These are phyloP conservation scores for Ampelocalamus luodianensis DNA, from an alignment of 176 grass and related monocot genomes.

Conservation along the genomic window DNA sequence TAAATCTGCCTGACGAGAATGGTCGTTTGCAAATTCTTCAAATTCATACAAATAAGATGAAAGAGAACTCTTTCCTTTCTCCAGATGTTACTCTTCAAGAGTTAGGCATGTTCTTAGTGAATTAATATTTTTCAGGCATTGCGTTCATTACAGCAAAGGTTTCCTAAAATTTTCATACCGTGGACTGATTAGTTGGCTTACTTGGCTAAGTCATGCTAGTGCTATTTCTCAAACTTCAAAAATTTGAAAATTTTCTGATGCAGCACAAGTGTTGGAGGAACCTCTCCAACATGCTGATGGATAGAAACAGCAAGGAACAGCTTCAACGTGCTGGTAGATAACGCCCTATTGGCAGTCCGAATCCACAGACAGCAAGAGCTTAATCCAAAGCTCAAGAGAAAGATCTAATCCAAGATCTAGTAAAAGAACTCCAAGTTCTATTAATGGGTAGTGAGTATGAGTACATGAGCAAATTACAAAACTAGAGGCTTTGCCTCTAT, in stretches of 20 bases:
- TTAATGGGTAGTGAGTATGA: no score
- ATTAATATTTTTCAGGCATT: slow-evolving; percentile 25
- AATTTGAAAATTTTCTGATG: background rate
- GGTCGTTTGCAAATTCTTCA: slow-evolving; percentile 97
- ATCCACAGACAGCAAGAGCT: no score
- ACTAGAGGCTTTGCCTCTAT: no score
- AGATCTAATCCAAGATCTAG: no score
- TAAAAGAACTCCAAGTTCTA: no score
- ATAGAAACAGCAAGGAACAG: no score
- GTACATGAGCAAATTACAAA: no score
- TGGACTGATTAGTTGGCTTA: slow-evolving; percentile 3
- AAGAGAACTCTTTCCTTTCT: slow-evolving; percentile 96
- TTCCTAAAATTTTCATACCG: slow-evolving; percentile 24
- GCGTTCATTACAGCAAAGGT: background rate
- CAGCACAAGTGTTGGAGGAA: no score
- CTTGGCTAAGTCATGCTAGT: slow-evolving; percentile 13
- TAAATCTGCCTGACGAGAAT: slow-evolving; percentile 98
- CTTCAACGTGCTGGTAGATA: no score
- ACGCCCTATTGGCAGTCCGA: no score
- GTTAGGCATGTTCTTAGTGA: slow-evolving; percentile 55
- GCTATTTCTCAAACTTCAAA: slow-evolving; percentile 14
- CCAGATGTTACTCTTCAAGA: slow-evolving; percentile 87
- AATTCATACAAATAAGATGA: slow-evolving; percentile 99
- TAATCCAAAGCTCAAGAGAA: no score
- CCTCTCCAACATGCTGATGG: no score